A percentile compares a stretch with the other conserved stretches of the same genome.
Conservation (phyloP, 441 rosid genomes). For the Erodium trifolium region DNA sequence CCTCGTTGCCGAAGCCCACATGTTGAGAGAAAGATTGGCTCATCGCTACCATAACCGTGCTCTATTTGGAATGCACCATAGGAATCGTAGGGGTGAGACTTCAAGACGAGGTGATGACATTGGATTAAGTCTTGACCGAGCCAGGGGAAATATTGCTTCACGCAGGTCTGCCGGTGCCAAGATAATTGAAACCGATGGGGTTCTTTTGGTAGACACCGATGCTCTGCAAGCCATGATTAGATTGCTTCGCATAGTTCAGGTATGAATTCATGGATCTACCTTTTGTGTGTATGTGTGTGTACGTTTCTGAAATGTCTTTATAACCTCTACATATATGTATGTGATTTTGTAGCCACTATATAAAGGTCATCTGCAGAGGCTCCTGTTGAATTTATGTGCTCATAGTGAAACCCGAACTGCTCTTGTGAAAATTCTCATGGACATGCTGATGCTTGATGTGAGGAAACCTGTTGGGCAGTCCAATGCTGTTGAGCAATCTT, state of each 20-base stretch:
- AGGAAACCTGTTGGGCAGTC: constrained; percentile 40
- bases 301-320: not conserved
- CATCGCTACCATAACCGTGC: constrained; percentile 80
- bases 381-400: constrained; percentile 83
- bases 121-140: constrained; percentile 60
- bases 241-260: constrained; percentile 92
- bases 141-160: constrained; percentile 44
- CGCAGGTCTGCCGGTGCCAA: constrained; percentile 61
- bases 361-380: constrained; percentile 93
- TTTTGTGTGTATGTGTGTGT: constrained; percentile 8
- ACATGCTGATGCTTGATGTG: constrained; percentile 78
- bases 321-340: constrained; percentile 17
- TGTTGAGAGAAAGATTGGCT: constrained; percentile 97
- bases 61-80: constrained; percentile 88
- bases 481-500: constrained; percentile 57
- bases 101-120: constrained; percentile 81
- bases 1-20: constrained; percentile 96
- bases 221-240: constrained; percentile 84
- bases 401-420: constrained; percentile 78
- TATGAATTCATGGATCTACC: constrained; percentile 17
- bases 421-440: constrained; percentile 77
- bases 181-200: constrained; percentile 85
- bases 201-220: constrained; percentile 77
- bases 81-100: constrained; percentile 92
- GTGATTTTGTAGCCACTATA: constrained; percentile 68